Percentiles rank a stretch among this genome's conserved stretches.
phyloP scores from a whole-genome alignment of 495 filamentous ascomycete genomes.

The Penicillium flavigenum region DNA sequence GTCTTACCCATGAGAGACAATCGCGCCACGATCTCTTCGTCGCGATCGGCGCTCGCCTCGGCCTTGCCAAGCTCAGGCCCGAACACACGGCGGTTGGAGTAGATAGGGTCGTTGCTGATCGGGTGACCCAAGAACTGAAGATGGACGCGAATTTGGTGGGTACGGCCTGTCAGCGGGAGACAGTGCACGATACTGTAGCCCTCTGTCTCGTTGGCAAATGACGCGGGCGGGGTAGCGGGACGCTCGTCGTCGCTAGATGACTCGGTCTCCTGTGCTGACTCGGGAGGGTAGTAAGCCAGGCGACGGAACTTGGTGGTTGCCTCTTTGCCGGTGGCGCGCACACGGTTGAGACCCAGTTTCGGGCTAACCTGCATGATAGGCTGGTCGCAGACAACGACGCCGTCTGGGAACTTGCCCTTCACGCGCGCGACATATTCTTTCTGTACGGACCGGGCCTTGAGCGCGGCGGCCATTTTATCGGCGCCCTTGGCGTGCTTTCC shows the following conservation, averaged over 20 bases:
- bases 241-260: conserved; percentile 31
- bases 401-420: conserved; percentile 81
- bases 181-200: conserved; percentile 96
- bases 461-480: conserved; percentile 67
- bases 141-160: conserved; percentile 93
- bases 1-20: conserved; percentile 91
- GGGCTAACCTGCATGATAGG: conserved; percentile 93
- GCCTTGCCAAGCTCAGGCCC: conserved; percentile 72
- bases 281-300: conserved; percentile 77
- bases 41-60: conserved; percentile 65
- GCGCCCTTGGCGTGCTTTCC: conserved; percentile 80
- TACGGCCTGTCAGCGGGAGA: conserved; percentile 87
- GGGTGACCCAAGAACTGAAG: conserved; percentile 93
- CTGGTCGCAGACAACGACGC: conserved; percentile 81
- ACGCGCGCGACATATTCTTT: conserved; percentile 96
- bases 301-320: conserved; percentile 88
- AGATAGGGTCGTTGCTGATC: conserved; percentile 96
- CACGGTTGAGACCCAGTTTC: conserved; percentile 90
- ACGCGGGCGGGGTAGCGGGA: conserved; percentile 33
- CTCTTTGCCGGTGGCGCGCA: conserved; percentile 86
- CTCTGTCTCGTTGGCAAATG: conserved; percentile 39
- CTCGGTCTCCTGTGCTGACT: conserved; percentile 19
- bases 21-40: conserved; percentile 84
- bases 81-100: conserved; percentile 90
- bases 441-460: conserved; percentile 71